phyloP scores from a whole-genome alignment of 495 filamentous ascomycete species.

The Oidiodendron maius region DNA sequence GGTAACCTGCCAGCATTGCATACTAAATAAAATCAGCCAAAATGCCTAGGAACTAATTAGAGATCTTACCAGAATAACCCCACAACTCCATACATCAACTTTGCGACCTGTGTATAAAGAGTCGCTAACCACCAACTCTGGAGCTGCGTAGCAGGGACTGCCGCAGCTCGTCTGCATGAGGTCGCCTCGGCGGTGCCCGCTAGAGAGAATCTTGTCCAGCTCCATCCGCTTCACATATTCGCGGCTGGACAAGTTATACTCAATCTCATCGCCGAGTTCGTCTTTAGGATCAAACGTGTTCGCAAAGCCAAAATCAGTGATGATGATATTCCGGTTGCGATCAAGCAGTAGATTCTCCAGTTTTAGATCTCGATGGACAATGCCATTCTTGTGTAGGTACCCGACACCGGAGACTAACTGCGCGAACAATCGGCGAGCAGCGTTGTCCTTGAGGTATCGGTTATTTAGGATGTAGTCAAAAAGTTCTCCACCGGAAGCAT shows the following conservation, averaged over 20 bases:
- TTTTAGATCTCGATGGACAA: conserved; percentile 96
- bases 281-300: conserved; percentile 92
- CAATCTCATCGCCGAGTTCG: conserved; percentile 84
- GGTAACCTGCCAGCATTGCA: conserved; percentile 96
- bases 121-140: conserved; percentile 96
- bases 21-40: conserved; percentile 55
- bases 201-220: conserved; percentile 56
- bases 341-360: conserved; percentile 95
- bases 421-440: conserved; percentile 86
- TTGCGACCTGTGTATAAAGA: conserved; percentile 95
- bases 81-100: conserved; percentile 99
- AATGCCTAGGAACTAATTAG: background rate
- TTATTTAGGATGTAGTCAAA: conserved; percentile 98
- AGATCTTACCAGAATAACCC: conserved; percentile 87
- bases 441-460: conserved; percentile 88
- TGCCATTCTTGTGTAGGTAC: conserved; percentile 98
- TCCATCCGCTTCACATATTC: conserved; percentile 76
- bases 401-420: conserved; percentile 95
- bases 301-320: conserved; percentile 98
- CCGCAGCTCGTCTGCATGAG: conserved; percentile 79
- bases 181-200: conserved; percentile 61
- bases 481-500: conserved; percentile 93
- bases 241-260: conserved; percentile 76
- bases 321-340: conserved; percentile 97
- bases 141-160: conserved; percentile 92